Evolutionary conservation across 1,284 basidiomycete genomes (phyloP), one percentile per base, ranked within the genome.

Genomic region (Nidula niveotomentosa): DNA sequence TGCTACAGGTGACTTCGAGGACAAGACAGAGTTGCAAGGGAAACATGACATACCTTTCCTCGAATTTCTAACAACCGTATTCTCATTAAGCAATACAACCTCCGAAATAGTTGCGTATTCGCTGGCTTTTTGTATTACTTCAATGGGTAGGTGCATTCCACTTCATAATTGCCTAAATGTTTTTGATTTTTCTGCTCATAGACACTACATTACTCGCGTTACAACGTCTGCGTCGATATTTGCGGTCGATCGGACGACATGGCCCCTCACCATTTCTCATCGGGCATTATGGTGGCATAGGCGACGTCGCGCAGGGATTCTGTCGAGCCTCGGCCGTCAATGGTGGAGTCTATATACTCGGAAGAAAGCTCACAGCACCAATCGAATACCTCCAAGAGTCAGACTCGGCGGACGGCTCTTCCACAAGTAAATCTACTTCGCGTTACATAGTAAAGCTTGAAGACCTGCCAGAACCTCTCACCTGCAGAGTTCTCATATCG

Each of bases 221-320:
- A 2, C 69, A 70, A 23, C 84, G 94, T 8, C 74, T 94, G 15
- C 81, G 86, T 10, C 73, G 77, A 34, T 94, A 93, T 66, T 79
- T 98, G 18, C 83, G 78, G 43, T 93, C 94, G 1, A 75, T 88
- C 10, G 96, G 96, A 1, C 80, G 92, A 35, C 98, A 97, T 65
- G 96, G 96, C 6, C 74, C 91, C 8, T 94, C 93, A 0, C 88
- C 96, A 0, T 98, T 96, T 72, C 83, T 99, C 12, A 81, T 98
- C 4, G 94, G 93, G 0, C 95, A 98, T 63, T 98, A 98, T 67
- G 96, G 96, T 34, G 94, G 95, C 3, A 78, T 88, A 0, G 94
- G 95, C 2, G 95, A 97, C 65, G 85, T 96, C n/a, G 83, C 91
- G 0, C 94, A 97, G 70, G 94, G 93, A 0, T 98, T 96, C 68